Evolutionary conservation across 371 early-diverging fungal species (phyloP), one percentile per base, ranked within the genome.

Genomic region (Mycotypha africana): DNA sequence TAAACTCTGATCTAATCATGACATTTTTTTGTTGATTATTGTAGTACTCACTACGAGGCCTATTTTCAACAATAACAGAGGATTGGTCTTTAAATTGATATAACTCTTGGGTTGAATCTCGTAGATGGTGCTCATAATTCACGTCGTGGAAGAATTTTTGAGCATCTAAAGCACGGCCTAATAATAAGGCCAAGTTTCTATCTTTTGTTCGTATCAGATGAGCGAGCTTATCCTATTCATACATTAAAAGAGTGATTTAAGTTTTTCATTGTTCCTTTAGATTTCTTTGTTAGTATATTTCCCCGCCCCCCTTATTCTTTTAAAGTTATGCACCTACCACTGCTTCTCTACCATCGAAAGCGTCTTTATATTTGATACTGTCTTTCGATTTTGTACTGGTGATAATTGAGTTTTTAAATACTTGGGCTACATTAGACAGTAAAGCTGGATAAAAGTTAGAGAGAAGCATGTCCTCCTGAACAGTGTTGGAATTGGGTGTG

Each of bases 81-180:
- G 15, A 23, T 2, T 30, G 28, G 11, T 28, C 28, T 28, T 28
- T 70, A 58, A 93, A 88, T 39, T 79, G 73, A 55, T 90, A 95
- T 2, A 95, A 53, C 53, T 91, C 92, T 42, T 76, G 62, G 6
- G 76, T 49, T 28, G 77, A 81, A 53, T 93, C 93, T n/a, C 85
- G 77, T 45, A 93, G 70, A 1, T 79, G 70, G 57, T 81, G 84
- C 38, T 80, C 81, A 55, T 85, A 90, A 12, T 80, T 83, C 4
- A 92, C 90, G 58, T 92, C 92, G 51, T 90, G 86, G 59, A 93
- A 88, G 36, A 92, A 80, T 28, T 70, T 77, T 56, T 92, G 92
- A 9, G 84, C 68, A 59, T 88, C 89, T 47, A 95, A 53, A 4
- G 91, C 82, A 7, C 93, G 76, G 4, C 93, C 93, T 8, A 91